These are phyloP conservation scores for Kluyveromyces dobzhanskii DNA, from an alignment of 805 yeast species.

Conservation along the genomic window DNA sequence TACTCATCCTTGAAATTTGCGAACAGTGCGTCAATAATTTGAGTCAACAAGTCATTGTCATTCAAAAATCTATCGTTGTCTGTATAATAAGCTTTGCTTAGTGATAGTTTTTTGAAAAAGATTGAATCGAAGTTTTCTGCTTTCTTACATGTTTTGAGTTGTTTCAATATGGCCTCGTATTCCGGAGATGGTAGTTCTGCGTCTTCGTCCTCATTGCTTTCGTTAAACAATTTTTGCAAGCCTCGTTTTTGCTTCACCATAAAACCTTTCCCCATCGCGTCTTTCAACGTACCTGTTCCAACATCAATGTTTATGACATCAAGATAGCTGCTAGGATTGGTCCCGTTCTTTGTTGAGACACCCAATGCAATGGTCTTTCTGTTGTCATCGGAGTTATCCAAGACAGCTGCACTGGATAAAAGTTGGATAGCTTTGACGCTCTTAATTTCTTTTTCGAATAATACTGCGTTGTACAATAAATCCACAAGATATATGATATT, in stretches of 20 bases:
- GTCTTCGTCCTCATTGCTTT: slow-evolving; percentile 9
- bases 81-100: slow-evolving; percentile 45
- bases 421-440: slow-evolving; percentile 25
- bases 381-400: slow-evolving; percentile 7
- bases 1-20: slow-evolving; percentile 21
- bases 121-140: slow-evolving; percentile 25
- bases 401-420: slow-evolving; percentile 17
- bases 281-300: slow-evolving; percentile 61
- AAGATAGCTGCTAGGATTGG: slow-evolving; percentile 22
- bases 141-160: slow-evolving; percentile 17
- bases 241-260: slow-evolving; percentile 6
- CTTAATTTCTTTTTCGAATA: slow-evolving; percentile 18
- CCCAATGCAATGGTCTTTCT: slow-evolving; percentile 24
- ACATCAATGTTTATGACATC: slow-evolving; percentile 39
- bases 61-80: slow-evolving; percentile 54
- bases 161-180: slow-evolving; percentile 19
- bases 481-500: slow-evolving; percentile 24
- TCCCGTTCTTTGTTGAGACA: slow-evolving; percentile 23
- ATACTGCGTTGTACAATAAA: slow-evolving; percentile 19
- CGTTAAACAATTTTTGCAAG: slow-evolving; percentile 24
- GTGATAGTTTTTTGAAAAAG: slow-evolving; percentile 25
- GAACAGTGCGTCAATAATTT: slow-evolving; percentile 38
- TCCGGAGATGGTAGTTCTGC: slow-evolving; percentile 8
- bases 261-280: slow-evolving; percentile 58
- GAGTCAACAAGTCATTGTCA: slow-evolving; percentile 46